Evolutionary conservation across 2,329 filamentous ascomycete species (phyloP).

Genomic region (Zopfia rhizophila): DNA sequence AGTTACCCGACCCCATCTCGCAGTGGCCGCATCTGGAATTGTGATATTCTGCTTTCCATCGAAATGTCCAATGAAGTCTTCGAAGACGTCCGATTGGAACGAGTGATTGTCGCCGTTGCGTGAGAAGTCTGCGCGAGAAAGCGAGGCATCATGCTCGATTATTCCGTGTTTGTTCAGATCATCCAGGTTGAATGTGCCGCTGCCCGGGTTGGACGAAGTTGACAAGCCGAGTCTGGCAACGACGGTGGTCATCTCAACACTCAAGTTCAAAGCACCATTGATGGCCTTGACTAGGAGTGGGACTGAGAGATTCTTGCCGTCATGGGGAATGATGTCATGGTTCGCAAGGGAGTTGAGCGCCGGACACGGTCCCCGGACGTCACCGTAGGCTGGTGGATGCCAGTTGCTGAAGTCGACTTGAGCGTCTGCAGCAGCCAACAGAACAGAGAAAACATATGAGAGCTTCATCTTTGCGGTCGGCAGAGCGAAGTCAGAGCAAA

Average conservation of each 20-base stretch:
- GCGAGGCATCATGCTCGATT: constrained; percentile 50
- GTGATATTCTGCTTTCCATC: constrained; percentile 7
- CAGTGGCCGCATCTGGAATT: constrained; percentile 12
- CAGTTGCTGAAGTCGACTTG: constrained; percentile 25
- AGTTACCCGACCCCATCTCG: constrained; percentile 27
- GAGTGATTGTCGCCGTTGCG: constrained; percentile 36
- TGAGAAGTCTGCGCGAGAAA: constrained; percentile 37
- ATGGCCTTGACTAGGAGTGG: constrained; percentile 36
- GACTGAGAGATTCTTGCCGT: constrained; percentile 45
- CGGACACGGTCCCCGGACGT: constrained; percentile 41
- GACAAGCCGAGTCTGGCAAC: constrained; percentile 30
- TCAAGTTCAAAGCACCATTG: constrained; percentile 43
- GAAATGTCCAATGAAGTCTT: constrained; percentile 29
- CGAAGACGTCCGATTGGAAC: constrained; percentile 33
- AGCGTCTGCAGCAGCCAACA: constrained; percentile 2
- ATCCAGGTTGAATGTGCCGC: constrained; percentile 39
- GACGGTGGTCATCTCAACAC: constrained; percentile 36
- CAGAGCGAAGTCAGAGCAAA: too few species aligned
- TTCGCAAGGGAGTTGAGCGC: constrained; percentile 48
- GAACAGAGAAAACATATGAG: background rate
- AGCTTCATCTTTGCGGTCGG: background rate
- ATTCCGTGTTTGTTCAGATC: constrained; percentile 45
- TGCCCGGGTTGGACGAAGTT: constrained; percentile 20
- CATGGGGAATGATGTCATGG: constrained; percentile 42
- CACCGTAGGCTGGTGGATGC: constrained; percentile 24